A percentile compares a stretch with the other conserved stretches of the same genome.
Conservation (phyloP, 805 yeast species). For the Yarrowia divulgata region DNA sequence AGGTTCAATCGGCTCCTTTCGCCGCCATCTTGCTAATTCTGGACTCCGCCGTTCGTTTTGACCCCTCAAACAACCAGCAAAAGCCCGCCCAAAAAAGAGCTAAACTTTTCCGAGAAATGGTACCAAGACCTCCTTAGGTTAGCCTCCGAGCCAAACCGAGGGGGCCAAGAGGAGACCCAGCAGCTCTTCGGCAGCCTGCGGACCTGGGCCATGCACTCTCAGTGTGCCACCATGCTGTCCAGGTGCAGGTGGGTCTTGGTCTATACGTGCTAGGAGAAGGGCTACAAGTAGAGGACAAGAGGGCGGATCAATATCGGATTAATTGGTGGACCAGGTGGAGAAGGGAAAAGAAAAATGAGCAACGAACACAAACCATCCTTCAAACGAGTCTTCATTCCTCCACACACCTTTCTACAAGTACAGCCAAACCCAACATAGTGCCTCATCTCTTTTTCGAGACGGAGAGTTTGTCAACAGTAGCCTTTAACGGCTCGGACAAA, state of each 20-base stretch:
- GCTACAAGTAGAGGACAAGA: too few relatives aligned
- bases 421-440: not conserved
- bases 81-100: not conserved
- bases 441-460: not conserved
- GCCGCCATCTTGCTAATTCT: too few relatives aligned
- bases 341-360: too few relatives aligned
- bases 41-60: too few relatives aligned
- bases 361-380: too few relatives aligned
- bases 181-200: not conserved
- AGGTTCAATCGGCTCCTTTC: too few relatives aligned
- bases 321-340: too few relatives aligned
- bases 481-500: slow-evolving; percentile 12
- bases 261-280: too few relatives aligned
- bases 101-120: slow-evolving; percentile 20
- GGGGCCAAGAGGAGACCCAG: not conserved
- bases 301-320: too few relatives aligned
- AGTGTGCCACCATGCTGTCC: not conserved
- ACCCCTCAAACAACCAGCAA: too few relatives aligned
- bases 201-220: slow-evolving; percentile 4
- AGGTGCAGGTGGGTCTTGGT: not conserved
- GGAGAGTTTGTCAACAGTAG: not conserved
- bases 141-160: not conserved
- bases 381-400: too few relatives aligned
- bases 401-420: too few relatives aligned
- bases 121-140: not conserved